Evolutionary conservation across 768 basidiomycete genomes (phyloP).

Genomic region (Naematelia encephala): DNA sequence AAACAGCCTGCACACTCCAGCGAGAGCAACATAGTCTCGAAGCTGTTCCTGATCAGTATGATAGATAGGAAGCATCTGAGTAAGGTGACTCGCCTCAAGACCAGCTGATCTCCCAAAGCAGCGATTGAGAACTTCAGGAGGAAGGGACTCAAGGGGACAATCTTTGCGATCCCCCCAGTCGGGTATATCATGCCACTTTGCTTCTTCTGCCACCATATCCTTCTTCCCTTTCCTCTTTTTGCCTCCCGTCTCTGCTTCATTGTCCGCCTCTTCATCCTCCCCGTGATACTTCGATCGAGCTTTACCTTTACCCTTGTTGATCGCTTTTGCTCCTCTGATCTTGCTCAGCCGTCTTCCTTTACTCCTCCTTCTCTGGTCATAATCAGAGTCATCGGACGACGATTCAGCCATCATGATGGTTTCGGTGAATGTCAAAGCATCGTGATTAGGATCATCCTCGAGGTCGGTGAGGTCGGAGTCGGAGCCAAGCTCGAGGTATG

Average conservation of each 20-base stretch:
- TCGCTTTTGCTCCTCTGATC: not conserved
- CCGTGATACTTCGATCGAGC: conserved; percentile 1
- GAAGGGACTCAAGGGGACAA: conserved; percentile 6
- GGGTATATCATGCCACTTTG: conserved; percentile 13
- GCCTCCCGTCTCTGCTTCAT: not conserved
- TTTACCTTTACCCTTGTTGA: not conserved
- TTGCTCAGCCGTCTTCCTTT: conserved; percentile 4
- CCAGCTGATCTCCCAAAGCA: conserved; percentile 10
- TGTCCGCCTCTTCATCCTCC: conserved; percentile 6
- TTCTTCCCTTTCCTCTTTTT: not conserved
- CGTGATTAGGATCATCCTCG: not conserved
- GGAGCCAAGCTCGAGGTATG: not conserved
- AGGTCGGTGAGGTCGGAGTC: not conserved
- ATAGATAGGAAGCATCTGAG: not conserved
- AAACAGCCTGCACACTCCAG: conserved; percentile 23
- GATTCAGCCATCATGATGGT: not conserved
- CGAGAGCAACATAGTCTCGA: conserved; percentile 28
- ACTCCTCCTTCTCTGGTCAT: not conserved
- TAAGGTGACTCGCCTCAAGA: conserved; percentile 6
- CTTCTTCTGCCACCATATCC: not conserved
- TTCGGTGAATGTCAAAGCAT: not conserved
- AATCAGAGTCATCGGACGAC: not conserved
- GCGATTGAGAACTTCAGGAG: conserved; percentile 11
- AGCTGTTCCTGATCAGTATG: conserved; percentile 7
- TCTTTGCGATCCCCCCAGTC: conserved; percentile 6